A percentile compares a stretch with the other conserved stretches of the same genome.
Evolutionary conservation across 768 basidiomycete genomes (phyloP).

Genomic region (Naganishia randhawae): DNA sequence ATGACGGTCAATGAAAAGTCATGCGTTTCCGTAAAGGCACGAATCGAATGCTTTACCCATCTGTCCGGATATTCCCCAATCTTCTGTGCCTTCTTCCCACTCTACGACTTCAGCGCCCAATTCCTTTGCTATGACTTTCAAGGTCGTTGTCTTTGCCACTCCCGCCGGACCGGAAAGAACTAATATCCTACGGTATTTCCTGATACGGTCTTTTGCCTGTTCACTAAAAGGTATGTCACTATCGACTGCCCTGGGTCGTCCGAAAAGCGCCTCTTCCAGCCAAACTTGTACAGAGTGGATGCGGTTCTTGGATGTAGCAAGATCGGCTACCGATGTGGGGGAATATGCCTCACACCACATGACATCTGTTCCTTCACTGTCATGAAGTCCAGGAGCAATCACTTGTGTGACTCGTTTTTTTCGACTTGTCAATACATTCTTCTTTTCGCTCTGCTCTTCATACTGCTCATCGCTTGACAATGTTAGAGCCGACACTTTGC

Average conservation of each 20-base stretch:
- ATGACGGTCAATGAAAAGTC: neutral
- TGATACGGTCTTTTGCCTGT: conserved; percentile 35
- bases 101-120: conserved; percentile 76
- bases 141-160: conserved; percentile 79
- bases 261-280: conserved; percentile 45
- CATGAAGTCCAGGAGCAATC: neutral
- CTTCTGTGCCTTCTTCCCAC: conserved; percentile 70
- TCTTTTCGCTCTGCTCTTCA: neutral
- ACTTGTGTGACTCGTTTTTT: neutral
- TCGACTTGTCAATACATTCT: neutral
- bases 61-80: conserved; percentile 52
- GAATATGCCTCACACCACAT: conserved; percentile 13
- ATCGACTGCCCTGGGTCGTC: conserved; percentile 31
- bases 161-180: conserved; percentile 84
- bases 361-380: conserved; percentile 3
- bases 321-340: conserved; percentile 30
- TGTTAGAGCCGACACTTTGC: neutral
- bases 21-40: neutral
- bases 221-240: conserved; percentile 10
- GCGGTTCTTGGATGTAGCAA: conserved; percentile 46
- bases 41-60: conserved; percentile 36
- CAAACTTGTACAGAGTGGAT: conserved; percentile 42
- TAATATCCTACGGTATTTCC: conserved; percentile 61
- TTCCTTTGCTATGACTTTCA: conserved; percentile 70
- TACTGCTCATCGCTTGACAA: conserved; percentile 19